Base-by-base conservation (phyloP, 1,284 basidiomycete genomes). In the Inonotus hispidus region DNA sequence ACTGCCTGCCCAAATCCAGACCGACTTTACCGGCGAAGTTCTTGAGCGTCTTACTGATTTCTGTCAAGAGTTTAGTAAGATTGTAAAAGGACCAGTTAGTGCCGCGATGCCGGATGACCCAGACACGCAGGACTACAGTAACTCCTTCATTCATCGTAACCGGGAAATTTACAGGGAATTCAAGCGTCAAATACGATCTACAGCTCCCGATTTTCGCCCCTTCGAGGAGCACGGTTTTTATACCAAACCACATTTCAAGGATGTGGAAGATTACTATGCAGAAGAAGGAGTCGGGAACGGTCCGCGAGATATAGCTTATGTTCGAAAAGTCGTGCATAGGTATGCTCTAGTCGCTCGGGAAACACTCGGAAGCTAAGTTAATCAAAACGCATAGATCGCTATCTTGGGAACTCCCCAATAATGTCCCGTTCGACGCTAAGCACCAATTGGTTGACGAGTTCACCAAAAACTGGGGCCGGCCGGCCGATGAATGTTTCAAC, bases 361-460 rank as follows among this genome's bases (percentile, higher is more conserved):
- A 1, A 2, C 27, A 16, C 32, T 16, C 4, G 29, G 4, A 13
- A 16, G 11, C 25, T 16, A 14, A 10, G 29, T 16, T 56, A 11
- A 53, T 16, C 29, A 50, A 27, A 11, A 41, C 49, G 64, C 0
- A 67, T 62, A 83, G 82, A 1, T 74, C 75, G 6, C 76, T 73
- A 2, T 72, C 70, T 2, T 84, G 82, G 82, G 81, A 84, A 58
- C 73, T 84, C 2, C 80, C 80, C 0, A 71, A 72, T 3, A 74
- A 81, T 55, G 69, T 82, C 38, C 82, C 82, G 0, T 83, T 78
- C 53, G 77, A 79, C 41, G 80, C 80, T 2, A 81, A 78, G 43
- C 73, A 70, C 27, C 68, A 64, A 13, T 10, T 55, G 13, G 52
- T 59, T n/a, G 38, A 53, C n/a, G 47, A 52, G 21, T 53, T 59